Conservation (phyloP, 768 basidiomycete species). For the Boletus fagicola region DNA sequence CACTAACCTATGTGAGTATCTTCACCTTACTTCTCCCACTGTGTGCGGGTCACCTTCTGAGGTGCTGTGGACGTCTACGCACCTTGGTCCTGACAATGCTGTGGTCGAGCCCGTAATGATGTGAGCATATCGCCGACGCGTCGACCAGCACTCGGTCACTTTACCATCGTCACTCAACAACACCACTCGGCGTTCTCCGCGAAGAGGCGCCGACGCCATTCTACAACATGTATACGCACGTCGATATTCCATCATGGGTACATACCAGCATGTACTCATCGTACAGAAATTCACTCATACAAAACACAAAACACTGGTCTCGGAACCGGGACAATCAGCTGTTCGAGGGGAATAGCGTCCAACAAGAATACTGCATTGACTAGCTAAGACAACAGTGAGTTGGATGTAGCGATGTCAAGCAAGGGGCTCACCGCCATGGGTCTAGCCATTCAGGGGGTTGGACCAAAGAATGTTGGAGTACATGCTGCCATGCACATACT, state of each 20-base stretch:
- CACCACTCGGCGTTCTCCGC: conserved; percentile 3
- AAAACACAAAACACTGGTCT: too few species aligned
- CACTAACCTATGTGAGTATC: too few species aligned
- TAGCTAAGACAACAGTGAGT: not conserved
- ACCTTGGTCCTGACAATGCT: conserved; percentile 27
- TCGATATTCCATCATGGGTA: not conserved
- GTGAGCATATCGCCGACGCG: not conserved
- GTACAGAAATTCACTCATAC: too few species aligned
- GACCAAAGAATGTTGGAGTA: too few species aligned
- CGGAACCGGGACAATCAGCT: not conserved
- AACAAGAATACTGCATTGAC: not conserved
- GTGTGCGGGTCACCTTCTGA: conserved; percentile 24
- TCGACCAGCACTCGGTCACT: not conserved
- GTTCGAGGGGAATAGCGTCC: not conserved
- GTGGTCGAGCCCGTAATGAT: too few species aligned
- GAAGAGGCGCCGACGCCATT: not conserved
- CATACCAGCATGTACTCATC: not conserved
- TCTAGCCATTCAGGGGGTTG: too few species aligned
- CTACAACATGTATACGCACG: not conserved
- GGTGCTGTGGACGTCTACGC: not conserved
- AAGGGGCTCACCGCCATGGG: not conserved
- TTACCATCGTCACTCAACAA: not conserved
- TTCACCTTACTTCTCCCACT: too few species aligned
- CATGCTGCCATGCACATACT: too few species aligned
- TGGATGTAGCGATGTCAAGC: not conserved